Evolutionary conservation across 164 flowering plant genomes (phyloP).

Genomic region (Vitis amurensis): DNA sequence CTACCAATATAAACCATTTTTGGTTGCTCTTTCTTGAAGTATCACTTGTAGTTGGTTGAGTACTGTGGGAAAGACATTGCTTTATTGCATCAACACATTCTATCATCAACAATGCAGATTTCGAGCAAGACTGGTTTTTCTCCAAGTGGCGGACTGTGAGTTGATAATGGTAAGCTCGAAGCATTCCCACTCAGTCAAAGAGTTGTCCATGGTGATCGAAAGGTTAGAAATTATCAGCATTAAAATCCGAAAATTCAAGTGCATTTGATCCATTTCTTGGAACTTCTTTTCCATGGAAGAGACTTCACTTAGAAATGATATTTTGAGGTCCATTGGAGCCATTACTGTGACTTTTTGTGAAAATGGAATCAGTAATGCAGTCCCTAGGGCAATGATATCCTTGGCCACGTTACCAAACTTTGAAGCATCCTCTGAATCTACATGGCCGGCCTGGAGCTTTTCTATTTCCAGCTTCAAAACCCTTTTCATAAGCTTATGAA

Average conservation of each 20-base stretch:
- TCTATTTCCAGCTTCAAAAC: slow-evolving; percentile 79
- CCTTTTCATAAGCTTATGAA: slow-evolving; percentile 96
- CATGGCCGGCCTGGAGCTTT: slow-evolving; percentile 42
- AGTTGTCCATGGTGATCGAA: too few species aligned
- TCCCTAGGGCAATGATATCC: too few species aligned
- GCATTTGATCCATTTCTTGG: slow-evolving; percentile 49
- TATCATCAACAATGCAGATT: too few species aligned
- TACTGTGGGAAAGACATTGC: too few species aligned
- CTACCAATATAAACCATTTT: too few species aligned
- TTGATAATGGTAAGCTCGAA: too few species aligned
- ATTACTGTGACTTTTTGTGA: slow-evolving; percentile 47
- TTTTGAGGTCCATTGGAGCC: slow-evolving; percentile 55
- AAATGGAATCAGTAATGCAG: slow-evolving; percentile 31
- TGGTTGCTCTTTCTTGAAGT: too few species aligned
- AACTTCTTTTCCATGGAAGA: slow-evolving; percentile 45
- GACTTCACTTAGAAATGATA: slow-evolving; percentile 44
- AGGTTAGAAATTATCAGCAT: slow-evolving; percentile 33
- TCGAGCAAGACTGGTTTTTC: too few species aligned
- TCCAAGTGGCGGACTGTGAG: too few species aligned
- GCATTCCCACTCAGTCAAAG: too few species aligned
- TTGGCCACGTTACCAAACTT: slow-evolving; percentile 63
- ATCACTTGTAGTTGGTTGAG: too few species aligned
- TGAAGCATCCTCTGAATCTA: slow-evolving; percentile 59
- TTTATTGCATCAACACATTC: too few species aligned
- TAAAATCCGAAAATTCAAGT: slow-evolving; percentile 37